phyloP scores from a whole-genome alignment of 305 asterid species.

The Nicotiana rustica region DNA sequence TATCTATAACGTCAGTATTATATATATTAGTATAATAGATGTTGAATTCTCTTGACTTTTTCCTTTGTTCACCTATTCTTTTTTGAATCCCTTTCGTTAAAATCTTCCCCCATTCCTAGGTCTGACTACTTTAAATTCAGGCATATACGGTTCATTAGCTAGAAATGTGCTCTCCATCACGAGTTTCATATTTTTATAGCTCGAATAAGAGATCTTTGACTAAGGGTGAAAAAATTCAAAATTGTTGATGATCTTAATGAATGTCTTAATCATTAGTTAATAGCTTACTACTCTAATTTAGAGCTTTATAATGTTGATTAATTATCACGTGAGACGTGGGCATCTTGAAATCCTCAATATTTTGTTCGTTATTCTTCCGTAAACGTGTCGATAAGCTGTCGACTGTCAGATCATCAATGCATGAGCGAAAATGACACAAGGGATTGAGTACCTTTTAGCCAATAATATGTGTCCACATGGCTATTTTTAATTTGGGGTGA shows the following conservation, averaged over 20 bases:
- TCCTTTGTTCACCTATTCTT: slow-evolving; percentile 16
- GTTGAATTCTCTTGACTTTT: no score
- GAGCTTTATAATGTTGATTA: slow-evolving; percentile 48
- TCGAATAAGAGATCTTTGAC: not conserved
- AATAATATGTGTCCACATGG: slow-evolving; percentile 44
- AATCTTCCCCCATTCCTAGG: no score
- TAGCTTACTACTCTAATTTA: slow-evolving; percentile 30
- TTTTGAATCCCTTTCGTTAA: not conserved
- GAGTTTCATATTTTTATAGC: not conserved
- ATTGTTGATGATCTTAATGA: not conserved
- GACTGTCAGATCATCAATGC: not conserved
- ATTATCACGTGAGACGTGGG: slow-evolving; percentile 55
- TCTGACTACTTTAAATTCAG: not conserved
- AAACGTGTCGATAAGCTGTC: slow-evolving; percentile 49
- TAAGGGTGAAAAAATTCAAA: not conserved
- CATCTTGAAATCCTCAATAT: slow-evolving; percentile 41
- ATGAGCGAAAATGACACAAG: not conserved
- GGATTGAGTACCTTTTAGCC: slow-evolving; percentile 33
- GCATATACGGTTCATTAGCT: no score
- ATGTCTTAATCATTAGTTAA: slow-evolving; percentile 22
- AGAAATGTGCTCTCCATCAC: not conserved
- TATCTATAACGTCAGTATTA: no score
- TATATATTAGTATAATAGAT: no score
- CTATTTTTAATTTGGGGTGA: not conserved
- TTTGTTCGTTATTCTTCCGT: slow-evolving; percentile 24